Evolutionary conservation across 441 rosid genomes (phyloP), one percentile per base, ranked within the genome.

Genomic region (Populus hybrid): DNA sequence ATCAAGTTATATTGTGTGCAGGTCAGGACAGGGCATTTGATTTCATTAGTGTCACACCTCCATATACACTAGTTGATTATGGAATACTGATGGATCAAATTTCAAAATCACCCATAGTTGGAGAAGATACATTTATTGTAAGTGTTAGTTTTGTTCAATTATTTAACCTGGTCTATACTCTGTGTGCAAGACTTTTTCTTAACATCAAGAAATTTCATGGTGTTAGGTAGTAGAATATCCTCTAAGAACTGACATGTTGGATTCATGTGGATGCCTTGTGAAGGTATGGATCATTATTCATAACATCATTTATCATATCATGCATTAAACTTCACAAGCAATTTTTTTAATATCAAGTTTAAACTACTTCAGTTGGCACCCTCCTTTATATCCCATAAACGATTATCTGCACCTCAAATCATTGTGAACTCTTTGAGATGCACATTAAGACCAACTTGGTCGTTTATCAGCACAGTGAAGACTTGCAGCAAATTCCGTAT

Each of bases 21-120:
- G 56, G 56, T 45, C 56, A 45, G 56, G 56, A 45, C 56, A 45
- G 16, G 7, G 18, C 56, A 26, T 87, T 9, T 82, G 94, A 96
- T 85, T 96, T 90, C 87, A 84, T 96, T 68, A 93, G 98, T 78
- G 83, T 96, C 77, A 94, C 97, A 14, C 98, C 99, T 77, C 97
- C 98, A 23, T 93, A 93, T 80, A 86, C 82, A 79, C 90, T 86
- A 83, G 98, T 93, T 71, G 90, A 90, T 75, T 96, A 94, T 69
- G 89, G 77, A 67, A 87, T 84, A 28, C 78, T 95, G 82, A 92
- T 94, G 97, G 88, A 79, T 83, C 97, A 90, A 81, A 83, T 96
- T 87, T 89, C 98, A 73, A 88, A 83, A 80, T 93, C 98, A 4
- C 78, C 86, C 61, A 76, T 92, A 26, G 72, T 93, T 81, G 98